phyloP scores from a whole-genome alignment of 2,329 filamentous ascomycete genomes.

The Xylaria sp. region DNA sequence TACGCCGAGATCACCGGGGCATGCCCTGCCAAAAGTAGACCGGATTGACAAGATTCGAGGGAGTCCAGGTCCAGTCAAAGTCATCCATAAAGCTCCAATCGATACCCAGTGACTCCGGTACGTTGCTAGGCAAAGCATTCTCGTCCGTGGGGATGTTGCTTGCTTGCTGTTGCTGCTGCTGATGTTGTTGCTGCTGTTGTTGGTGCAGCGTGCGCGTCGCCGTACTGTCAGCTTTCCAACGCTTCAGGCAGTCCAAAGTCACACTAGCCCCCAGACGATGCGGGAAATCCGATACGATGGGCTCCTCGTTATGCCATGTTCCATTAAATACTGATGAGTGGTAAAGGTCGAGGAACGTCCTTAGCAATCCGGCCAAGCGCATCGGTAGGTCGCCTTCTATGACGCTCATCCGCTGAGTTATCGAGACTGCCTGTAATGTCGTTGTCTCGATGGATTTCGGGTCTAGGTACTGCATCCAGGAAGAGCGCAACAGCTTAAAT shows the following conservation, averaged over 20 bases:
- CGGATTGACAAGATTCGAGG: conserved; percentile 10
- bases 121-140: conserved; percentile 7
- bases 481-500: conserved; percentile 42
- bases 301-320: conserved; percentile 37
- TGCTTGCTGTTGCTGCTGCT: conserved; percentile 13
- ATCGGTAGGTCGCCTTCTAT: conserved; percentile 45
- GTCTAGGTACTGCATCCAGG: conserved; percentile 33
- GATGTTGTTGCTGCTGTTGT: conserved; percentile 14
- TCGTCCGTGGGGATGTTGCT: conserved; percentile 6
- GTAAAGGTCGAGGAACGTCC: conserved; percentile 42
- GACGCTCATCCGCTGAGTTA: conserved; percentile 41
- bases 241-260: conserved; percentile 45
- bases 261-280: conserved; percentile 46
- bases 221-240: conserved; percentile 37
- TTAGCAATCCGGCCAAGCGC: conserved; percentile 42
- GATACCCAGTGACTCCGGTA: conserved; percentile 24
- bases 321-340: conserved; percentile 30
- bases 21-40: conserved; percentile 13
- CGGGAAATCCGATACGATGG: conserved; percentile 38
- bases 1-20: conserved; percentile 8
- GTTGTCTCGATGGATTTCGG: conserved; percentile 10
- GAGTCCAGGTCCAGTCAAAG: conserved; percentile 30
- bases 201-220: conserved; percentile 4
- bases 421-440: conserved; percentile 31
- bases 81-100: conserved; percentile 35